These are phyloP conservation scores for Olyra latifolia DNA, from an alignment of 176 grass and related monocot genomes.

Conservation along the genomic window DNA sequence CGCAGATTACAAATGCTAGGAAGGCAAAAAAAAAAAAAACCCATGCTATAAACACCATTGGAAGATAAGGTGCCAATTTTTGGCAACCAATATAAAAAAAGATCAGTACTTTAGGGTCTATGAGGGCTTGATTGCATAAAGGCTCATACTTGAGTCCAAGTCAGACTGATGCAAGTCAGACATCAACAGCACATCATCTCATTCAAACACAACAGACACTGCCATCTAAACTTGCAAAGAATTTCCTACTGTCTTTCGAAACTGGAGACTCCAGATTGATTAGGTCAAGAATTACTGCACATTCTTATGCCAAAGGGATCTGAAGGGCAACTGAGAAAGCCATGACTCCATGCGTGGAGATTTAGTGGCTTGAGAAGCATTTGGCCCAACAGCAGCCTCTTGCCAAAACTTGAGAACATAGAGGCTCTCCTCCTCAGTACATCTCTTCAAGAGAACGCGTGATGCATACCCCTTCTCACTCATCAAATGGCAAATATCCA, in stretches of 20 bases:
- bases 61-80: background rate
- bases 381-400: slow-evolving; percentile 12
- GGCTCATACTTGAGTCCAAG: slow-evolving; percentile 3
- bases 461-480: slow-evolving; percentile 82
- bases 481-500: slow-evolving; percentile 78
- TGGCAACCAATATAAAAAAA: background rate
- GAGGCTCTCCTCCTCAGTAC: slow-evolving; percentile 87
- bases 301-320: slow-evolving; percentile 56
- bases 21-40: background rate
- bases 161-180: slow-evolving; percentile 19
- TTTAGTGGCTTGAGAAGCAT: slow-evolving; percentile 12
- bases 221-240: slow-evolving; percentile 16
- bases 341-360: slow-evolving; percentile 45
- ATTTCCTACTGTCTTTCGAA: slow-evolving; percentile 9
- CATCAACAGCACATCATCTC: slow-evolving; percentile 13
- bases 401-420: slow-evolving; percentile 95
- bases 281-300: slow-evolving; percentile 16
- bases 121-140: background rate
- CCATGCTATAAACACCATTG: background rate
- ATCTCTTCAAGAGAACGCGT: slow-evolving; percentile 78
- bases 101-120: background rate
- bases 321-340: slow-evolving; percentile 63
- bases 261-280: slow-evolving; percentile 1
- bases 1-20: background rate
- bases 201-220: slow-evolving; percentile 15